Evolutionary conservation across 129 eudicot genomes (phyloP).

Genomic region (Flaveria brownii): DNA sequence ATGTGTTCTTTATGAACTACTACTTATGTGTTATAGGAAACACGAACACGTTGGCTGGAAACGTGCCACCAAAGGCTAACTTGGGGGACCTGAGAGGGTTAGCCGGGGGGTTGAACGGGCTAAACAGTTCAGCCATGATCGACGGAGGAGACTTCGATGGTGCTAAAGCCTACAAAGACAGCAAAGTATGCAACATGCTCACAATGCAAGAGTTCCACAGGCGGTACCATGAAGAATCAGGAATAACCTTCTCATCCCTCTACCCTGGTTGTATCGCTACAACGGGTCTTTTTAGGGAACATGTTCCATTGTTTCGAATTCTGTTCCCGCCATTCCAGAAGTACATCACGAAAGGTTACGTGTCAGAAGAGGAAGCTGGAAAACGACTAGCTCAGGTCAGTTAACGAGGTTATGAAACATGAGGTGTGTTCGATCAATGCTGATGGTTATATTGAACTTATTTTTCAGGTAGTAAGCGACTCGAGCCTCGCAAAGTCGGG

Average conservation of each 20-base stretch:
- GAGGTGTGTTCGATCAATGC: background rate
- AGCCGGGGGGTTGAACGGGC: constrained; percentile 68
- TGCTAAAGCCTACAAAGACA: constrained; percentile 94
- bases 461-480: constrained; percentile 70
- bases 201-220: constrained; percentile 97
- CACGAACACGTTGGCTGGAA: constrained; percentile 94
- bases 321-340: constrained; percentile 93
- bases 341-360: constrained; percentile 92
- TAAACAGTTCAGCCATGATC: constrained; percentile 83
- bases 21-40: constrained; percentile 53
- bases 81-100: constrained; percentile 88
- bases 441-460: background rate
- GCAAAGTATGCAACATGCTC: constrained; percentile 98
- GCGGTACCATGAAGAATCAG: constrained; percentile 77
- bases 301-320: constrained; percentile 71
- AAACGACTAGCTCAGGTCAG: constrained; percentile 85
- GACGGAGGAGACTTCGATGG: constrained; percentile 97
- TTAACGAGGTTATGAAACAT: background rate
- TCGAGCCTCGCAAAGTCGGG: constrained; percentile 86
- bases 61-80: constrained; percentile 97
- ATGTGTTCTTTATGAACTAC: background rate
- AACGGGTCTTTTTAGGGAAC: constrained; percentile 82
- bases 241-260: constrained; percentile 70
- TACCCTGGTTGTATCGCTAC: constrained; percentile 94
- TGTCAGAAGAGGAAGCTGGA: constrained; percentile 94